phyloP scores from a whole-genome alignment of 169 alveolate genomes.

The Perkinsus marinus region DNA sequence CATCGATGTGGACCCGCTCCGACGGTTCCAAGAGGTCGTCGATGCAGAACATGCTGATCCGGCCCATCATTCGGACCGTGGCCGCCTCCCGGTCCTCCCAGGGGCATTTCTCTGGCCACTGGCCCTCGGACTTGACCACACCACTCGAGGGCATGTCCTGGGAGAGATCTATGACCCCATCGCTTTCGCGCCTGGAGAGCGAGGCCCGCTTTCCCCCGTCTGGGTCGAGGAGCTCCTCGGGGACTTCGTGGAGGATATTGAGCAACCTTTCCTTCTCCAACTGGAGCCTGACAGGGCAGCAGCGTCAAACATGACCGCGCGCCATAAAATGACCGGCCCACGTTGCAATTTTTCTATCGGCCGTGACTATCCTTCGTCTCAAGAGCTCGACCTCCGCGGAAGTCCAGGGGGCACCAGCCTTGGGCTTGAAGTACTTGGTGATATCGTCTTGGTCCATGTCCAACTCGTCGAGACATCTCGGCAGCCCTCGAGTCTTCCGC shows the following conservation, averaged over 20 bases:
- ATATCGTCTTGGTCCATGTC: not conserved
- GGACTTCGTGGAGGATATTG: not conserved
- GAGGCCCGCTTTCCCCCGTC: not conserved
- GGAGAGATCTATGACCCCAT: not conserved
- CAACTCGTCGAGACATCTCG: not conserved
- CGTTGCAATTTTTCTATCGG: not conserved
- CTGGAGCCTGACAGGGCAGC: not conserved
- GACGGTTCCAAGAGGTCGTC: not conserved
- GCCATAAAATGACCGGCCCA: not conserved
- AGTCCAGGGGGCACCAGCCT: not conserved
- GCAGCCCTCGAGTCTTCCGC: not conserved
- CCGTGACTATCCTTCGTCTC: not conserved
- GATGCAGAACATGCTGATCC: not conserved
- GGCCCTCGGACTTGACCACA: too few relatives aligned
- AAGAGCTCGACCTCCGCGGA: not conserved
- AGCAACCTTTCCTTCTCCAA: not conserved
- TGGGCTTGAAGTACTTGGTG: not conserved
- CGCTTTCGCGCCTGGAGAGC: not conserved
- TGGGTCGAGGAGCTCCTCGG: not conserved
- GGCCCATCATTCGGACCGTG: not conserved
- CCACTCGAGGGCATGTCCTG: not conserved
- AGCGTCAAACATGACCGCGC: not conserved
- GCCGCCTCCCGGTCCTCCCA: not conserved
- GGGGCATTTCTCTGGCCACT: not conserved
- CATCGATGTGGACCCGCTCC: not conserved